phyloP scores from a whole-genome alignment of 495 filamentous ascomycete species.

The Tuber calosporum region DNA sequence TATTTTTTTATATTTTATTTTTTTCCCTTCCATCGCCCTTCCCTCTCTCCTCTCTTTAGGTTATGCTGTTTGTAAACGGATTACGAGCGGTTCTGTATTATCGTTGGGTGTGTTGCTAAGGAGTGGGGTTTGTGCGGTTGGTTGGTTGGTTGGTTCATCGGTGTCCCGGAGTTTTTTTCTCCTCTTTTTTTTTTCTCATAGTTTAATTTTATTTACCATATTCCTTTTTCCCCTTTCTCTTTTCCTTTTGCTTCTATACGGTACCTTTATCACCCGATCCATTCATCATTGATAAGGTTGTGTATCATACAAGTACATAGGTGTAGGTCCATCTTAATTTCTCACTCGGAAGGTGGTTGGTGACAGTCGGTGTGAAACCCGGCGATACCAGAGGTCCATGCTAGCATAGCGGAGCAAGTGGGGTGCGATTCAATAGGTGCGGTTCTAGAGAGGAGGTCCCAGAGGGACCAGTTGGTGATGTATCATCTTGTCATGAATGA shows the following conservation, averaged over 20 bases:
- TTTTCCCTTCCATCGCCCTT: neutral
- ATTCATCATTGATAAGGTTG: neutral
- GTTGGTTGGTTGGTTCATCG: conserved; percentile 3
- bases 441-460: neutral
- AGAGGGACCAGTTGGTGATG: neutral
- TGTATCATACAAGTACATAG: neutral
- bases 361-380: neutral
- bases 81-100: neutral
- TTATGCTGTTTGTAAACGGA: conserved; percentile 7
- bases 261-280: conserved; percentile 6
- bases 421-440: neutral
- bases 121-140: neutral
- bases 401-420: neutral
- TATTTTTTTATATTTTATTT: neutral
- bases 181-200: neutral
- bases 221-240: neutral
- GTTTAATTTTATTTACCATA: conserved; percentile 4
- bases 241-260: neutral
- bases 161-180: conserved; percentile 12
- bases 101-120: neutral
- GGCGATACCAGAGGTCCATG: neutral
- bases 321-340: neutral
- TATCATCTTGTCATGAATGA: neutral
- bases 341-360: neutral
- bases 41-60: neutral